Evolutionary conservation across 108 stramenopile species (phyloP).

Genomic region (Skeletonema costatum): DNA sequence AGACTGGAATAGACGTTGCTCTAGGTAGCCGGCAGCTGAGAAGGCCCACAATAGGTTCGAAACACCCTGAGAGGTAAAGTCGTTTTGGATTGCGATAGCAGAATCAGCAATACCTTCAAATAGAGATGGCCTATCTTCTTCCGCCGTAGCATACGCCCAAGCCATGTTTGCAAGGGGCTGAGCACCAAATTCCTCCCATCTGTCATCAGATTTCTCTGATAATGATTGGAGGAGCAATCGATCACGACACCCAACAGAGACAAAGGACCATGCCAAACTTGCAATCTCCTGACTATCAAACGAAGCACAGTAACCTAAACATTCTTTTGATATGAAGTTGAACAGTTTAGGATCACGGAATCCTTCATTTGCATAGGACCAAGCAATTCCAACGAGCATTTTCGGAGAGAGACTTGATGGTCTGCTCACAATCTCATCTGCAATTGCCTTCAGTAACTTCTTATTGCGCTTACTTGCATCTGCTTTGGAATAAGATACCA

Average conservation of each 20-base stretch:
- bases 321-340: slow-evolving; percentile 4
- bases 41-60: slow-evolving; percentile 51
- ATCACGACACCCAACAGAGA: slow-evolving; percentile 20
- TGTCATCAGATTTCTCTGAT: slow-evolving; percentile 23
- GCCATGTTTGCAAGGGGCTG: slow-evolving; percentile 44
- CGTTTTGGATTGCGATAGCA: slow-evolving; percentile 13
- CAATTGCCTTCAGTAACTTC: slow-evolving; percentile 38
- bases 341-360: slow-evolving; percentile 22
- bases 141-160: slow-evolving; percentile 43
- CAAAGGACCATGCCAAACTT: slow-evolving; percentile 51
- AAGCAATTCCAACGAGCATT: slow-evolving; percentile 31
- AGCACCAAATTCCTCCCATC: slow-evolving; percentile 26
- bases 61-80: slow-evolving; percentile 47
- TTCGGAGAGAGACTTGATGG: slow-evolving; percentile 18
- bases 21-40: slow-evolving; percentile 18
- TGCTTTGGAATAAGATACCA: slow-evolving; percentile 32
- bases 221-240: slow-evolving; percentile 21
- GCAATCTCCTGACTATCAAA: slow-evolving; percentile 30
- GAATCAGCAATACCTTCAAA: slow-evolving; percentile 23
- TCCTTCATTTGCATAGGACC: slow-evolving; percentile 22
- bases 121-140: slow-evolving; percentile 21
- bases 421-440: slow-evolving; percentile 28
- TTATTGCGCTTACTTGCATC: slow-evolving; percentile 9
- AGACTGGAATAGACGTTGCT: slow-evolving; percentile 29
- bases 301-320: not conserved